phyloP scores from a whole-genome alignment of 495 filamentous ascomycete species.

The Cercophora samala region DNA sequence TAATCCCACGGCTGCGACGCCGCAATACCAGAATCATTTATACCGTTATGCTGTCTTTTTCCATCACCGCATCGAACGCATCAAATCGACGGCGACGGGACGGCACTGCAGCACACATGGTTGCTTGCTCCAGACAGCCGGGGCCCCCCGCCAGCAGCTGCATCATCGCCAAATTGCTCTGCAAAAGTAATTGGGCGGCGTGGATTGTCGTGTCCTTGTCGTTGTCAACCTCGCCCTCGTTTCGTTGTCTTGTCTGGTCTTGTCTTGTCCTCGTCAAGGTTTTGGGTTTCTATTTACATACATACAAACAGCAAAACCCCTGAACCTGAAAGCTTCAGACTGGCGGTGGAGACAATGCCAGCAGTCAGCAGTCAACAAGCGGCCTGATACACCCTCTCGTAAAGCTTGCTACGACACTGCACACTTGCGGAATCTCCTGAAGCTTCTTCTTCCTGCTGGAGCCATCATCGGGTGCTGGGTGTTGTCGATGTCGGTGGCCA shows the following conservation, averaged over 20 bases:
- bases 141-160: not conserved
- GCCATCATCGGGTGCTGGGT: not conserved
- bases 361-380: too few relatives aligned
- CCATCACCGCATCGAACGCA: not conserved
- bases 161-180: not conserved
- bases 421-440: not conserved
- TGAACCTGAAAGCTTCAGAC: too few relatives aligned
- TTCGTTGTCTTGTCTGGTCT: too few relatives aligned
- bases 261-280: too few relatives aligned
- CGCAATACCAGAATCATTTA: slow-evolving; percentile 10
- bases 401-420: not conserved
- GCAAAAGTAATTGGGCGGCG: not conserved
- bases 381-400: not conserved
- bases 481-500: not conserved
- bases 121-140: not conserved
- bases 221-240: too few relatives aligned
- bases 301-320: too few relatives aligned
- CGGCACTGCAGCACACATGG: not conserved
- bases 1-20: slow-evolving; percentile 2
- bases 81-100: not conserved
- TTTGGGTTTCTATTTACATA: too few relatives aligned
- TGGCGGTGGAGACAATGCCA: too few relatives aligned
- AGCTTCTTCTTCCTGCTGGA: not conserved
- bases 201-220: too few relatives aligned
- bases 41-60: slow-evolving; percentile 10